These are phyloP conservation scores for Zymoseptoria brevis DNA, from an alignment of 2,329 filamentous ascomycete genomes.

Conservation along the genomic window DNA sequence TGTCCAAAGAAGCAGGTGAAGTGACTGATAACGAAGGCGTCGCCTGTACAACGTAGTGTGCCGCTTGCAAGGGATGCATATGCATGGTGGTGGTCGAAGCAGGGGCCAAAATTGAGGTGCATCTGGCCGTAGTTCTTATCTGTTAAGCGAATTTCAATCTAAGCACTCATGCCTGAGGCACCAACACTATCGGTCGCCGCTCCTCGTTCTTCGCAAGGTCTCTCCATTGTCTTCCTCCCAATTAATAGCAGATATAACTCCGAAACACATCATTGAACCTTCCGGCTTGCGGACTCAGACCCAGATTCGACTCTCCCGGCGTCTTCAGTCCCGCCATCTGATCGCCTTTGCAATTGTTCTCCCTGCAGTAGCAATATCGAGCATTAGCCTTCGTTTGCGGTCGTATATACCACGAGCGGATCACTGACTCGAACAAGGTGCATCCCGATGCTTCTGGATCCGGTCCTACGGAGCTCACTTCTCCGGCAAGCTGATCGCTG, in stretches of 20 bases:
- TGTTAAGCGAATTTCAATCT: background rate
- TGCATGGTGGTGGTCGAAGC: background rate
- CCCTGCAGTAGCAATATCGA: slow-evolving; percentile 4
- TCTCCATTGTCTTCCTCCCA: background rate
- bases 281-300: slow-evolving; percentile 4
- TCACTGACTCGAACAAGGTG: slow-evolving; percentile 11
- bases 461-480: slow-evolving; percentile 12
- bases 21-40: background rate
- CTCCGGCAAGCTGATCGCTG: slow-evolving; percentile 6
- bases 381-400: background rate
- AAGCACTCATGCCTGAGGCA: background rate
- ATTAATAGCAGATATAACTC: slow-evolving; percentile 15
- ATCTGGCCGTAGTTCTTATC: background rate
- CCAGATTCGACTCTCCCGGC: slow-evolving; percentile 10
- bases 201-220: background rate
- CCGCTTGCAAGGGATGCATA: background rate
- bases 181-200: background rate
- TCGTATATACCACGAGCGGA: too few species aligned
- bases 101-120: background rate
- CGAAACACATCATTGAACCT: slow-evolving; percentile 11
- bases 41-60: background rate
- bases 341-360: slow-evolving; percentile 9
- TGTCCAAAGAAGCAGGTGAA: background rate
- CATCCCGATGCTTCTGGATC: slow-evolving; percentile 12
- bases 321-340: slow-evolving; percentile 3